Evolutionary conservation across 78 protist genomes (phyloP).

Genomic region (Dictyostelium brefeldianum): DNA sequence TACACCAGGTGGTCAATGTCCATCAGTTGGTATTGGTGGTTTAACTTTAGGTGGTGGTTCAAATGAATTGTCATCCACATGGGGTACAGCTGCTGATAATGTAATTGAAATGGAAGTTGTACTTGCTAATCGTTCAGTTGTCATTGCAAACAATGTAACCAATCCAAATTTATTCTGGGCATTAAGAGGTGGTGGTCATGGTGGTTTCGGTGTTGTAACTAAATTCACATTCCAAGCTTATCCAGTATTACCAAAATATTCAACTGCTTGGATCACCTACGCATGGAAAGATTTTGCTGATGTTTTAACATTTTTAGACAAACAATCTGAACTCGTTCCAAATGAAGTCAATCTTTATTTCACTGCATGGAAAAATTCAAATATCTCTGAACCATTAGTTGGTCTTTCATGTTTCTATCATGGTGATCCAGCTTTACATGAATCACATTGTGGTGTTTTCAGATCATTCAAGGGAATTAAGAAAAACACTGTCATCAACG

Average conservation of each 20-base stretch:
- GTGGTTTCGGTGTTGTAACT: constrained; percentile 82
- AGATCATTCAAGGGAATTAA: neutral
- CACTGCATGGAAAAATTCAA: constrained; percentile 29
- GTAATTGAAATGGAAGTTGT: constrained; percentile 62
- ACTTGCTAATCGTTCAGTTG: constrained; percentile 77
- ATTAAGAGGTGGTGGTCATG: constrained; percentile 84
- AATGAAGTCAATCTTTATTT: constrained; percentile 37
- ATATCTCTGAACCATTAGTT: constrained; percentile 22
- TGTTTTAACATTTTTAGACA: constrained; percentile 5
- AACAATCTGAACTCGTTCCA: constrained; percentile 19
- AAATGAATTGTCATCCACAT: constrained; percentile 44
- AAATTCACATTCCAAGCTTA: constrained; percentile 38
- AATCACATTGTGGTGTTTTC: constrained; percentile 36
- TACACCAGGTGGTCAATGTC: constrained; percentile 75
- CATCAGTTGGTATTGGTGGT: constrained; percentile 82
- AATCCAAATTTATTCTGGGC: constrained; percentile 83
- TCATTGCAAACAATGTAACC: neutral
- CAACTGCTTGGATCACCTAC: constrained; percentile 33
- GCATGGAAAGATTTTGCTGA: constrained; percentile 49
- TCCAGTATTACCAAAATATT: constrained; percentile 23
- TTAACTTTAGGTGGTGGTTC: constrained; percentile 81
- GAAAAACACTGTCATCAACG: neutral
- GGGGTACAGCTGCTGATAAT: constrained; percentile 71
- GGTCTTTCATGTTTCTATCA: constrained; percentile 57
- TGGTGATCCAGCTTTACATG: neutral